A percentile compares a stretch with the other conserved stretches of the same genome.
Conservation (phyloP, 1,284 basidiomycete species). For the Neolentinus lepideus region DNA sequence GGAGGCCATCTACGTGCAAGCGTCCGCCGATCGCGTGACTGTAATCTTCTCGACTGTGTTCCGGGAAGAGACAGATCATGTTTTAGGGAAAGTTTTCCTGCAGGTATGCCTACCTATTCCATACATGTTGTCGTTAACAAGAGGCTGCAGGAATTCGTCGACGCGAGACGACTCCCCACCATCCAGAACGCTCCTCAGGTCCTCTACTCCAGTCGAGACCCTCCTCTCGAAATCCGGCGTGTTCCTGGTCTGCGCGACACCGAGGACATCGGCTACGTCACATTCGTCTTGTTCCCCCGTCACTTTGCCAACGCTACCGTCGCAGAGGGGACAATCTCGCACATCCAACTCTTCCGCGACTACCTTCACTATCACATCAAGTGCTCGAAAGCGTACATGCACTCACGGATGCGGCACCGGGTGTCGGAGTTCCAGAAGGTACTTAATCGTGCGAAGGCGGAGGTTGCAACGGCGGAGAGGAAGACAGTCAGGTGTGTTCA, state of each 20-base stretch:
- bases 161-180: conserved; percentile 87
- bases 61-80: conserved; percentile 95
- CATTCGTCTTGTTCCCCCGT: conserved; percentile 96
- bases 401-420: conserved; percentile 92
- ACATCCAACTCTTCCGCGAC: conserved; percentile 96
- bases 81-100: conserved; percentile 95
- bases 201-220: conserved; percentile 92
- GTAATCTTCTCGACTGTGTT: conserved; percentile 98
- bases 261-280: conserved; percentile 97
- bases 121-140: not conserved
- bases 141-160: conserved; percentile 87
- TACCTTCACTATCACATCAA: conserved; percentile 99
- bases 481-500: conserved; percentile 84
- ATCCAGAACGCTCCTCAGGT: conserved; percentile 99
- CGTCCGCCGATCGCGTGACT: conserved; percentile 91
- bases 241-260: conserved; percentile 75
- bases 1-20: conserved; percentile 95
- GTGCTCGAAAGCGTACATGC: conserved; percentile 99
- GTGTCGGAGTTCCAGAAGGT: conserved; percentile 98
- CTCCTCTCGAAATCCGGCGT: conserved; percentile 92
- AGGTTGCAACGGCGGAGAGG: conserved; percentile 76
- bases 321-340: conserved; percentile 84
- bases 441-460: conserved; percentile 96
- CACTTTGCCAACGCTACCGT: conserved; percentile 81
- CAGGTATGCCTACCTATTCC: conserved; percentile 51